phyloP scores from a whole-genome alignment of 2,329 filamentous ascomycete species.

The Aspergillus aculeatus region DNA sequence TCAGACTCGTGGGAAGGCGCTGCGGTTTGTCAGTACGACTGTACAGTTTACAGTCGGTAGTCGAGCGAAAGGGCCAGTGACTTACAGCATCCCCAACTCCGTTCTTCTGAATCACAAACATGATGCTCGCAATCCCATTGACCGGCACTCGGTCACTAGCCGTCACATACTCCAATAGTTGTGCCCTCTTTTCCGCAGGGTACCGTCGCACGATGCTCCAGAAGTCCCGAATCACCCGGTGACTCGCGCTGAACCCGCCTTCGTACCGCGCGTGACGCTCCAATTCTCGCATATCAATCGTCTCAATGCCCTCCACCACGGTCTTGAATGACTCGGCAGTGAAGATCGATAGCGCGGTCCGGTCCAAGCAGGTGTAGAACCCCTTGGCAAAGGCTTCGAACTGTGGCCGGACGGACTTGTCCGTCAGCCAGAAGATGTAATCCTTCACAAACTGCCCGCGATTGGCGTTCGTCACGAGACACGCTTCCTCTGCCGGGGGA shows the following conservation, averaged over 20 bases:
- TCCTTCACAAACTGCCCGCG: conserved; percentile 75
- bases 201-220: conserved; percentile 75
- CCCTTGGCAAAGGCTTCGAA: conserved; percentile 77
- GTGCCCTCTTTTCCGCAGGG: conserved; percentile 65
- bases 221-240: conserved; percentile 73
- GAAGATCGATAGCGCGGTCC: conserved; percentile 70
- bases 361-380: conserved; percentile 72
- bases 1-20: conserved; percentile 78
- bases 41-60: neutral
- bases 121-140: conserved; percentile 75
- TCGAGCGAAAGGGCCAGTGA: conserved; percentile 1
- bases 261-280: conserved; percentile 73
- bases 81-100: conserved; percentile 58
- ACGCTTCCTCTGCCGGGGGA: conserved; percentile 52
- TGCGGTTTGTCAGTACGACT: conserved; percentile 18
- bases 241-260: conserved; percentile 67
- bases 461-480: conserved; percentile 78
- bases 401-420: conserved; percentile 73
- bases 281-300: conserved; percentile 75
- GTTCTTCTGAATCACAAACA: conserved; percentile 80
- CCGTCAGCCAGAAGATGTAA: conserved; percentile 80
- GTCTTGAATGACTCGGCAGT: conserved; percentile 69
- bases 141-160: conserved; percentile 88
- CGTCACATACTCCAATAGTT: conserved; percentile 89
- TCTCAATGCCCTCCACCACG: conserved; percentile 77